phyloP scores from a whole-genome alignment of 345 rosid genomes.

The Capsella bursapastoris region DNA sequence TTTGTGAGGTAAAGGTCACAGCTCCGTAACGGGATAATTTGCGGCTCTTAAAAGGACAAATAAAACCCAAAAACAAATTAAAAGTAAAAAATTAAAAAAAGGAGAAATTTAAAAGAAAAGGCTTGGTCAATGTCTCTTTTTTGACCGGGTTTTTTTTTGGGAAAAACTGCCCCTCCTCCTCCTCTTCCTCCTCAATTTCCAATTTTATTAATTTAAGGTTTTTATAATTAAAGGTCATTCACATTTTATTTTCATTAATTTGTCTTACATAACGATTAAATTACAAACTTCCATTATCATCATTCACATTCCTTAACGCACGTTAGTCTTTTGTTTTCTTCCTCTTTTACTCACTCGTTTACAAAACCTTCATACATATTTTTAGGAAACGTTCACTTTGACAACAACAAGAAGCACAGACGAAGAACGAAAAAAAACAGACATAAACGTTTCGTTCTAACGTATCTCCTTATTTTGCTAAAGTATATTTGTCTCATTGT shows the following conservation, averaged over 20 bases:
- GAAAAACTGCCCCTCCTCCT: constrained; percentile 35
- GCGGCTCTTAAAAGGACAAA: constrained; percentile 22
- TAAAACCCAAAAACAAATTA: neutral
- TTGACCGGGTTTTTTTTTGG: constrained; percentile 40
- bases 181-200: constrained; percentile 19
- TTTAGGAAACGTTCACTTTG: neutral
- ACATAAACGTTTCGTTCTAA: neutral
- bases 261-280: neutral
- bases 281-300: neutral
- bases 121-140: constrained; percentile 42
- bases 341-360: neutral
- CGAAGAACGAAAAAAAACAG: neutral
- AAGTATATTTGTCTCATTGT: constrained; percentile 33
- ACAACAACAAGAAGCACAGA: neutral
- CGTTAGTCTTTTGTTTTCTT: constrained; percentile 3
- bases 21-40: constrained; percentile 33
- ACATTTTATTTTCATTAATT: neutral
- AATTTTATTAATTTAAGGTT: constrained; percentile 35
- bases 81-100: neutral
- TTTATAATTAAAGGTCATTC: constrained; percentile 29
- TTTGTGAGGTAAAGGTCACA: constrained; percentile 18
- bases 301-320: constrained; percentile 17
- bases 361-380: neutral
- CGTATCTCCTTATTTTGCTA: constrained; percentile 16
- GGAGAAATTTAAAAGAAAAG: neutral